Base-by-base conservation (phyloP, 371 early-diverging fungal species). In the Mortierella sp. region DNA sequence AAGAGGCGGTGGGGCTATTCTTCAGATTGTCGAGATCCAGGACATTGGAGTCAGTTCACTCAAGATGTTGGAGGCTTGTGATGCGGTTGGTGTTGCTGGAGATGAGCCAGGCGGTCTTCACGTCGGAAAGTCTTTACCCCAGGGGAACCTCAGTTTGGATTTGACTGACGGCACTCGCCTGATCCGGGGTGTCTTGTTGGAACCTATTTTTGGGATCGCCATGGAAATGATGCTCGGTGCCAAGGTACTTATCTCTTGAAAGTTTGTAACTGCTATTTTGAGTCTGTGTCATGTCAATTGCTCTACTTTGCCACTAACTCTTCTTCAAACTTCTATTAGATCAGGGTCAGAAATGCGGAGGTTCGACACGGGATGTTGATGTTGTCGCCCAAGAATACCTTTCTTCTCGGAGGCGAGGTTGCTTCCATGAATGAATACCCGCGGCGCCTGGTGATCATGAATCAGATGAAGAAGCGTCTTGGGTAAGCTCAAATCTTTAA, bases 221-320 rank as follows among this genome's bases (percentile, higher is more conserved):
- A 74, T 86, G 64, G 86, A 86, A 69, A 86, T 86, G 86, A 77
- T 82, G 69, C 76, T 86, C 11, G 86, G 86, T 19, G 82, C 82
- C 54, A 86, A 86, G 77, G 86, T 86, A 79, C 19, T n/a, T 6
- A 28, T 8, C 1, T 61, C 61, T 6, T 31, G 31, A 13, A 19
- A 31, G 5, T 64, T 31, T 69, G 26, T 21, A 37, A 16, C 50
- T 16, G 3, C 50, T 5, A 1, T 19, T 24, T 54, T n/a, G 21
- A 3, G n/a, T n/a, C n/a, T 13, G 11, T 13, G 28, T 14, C 14
- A 13, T 28, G 1, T 40, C 40, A 64, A 64, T 64, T 64, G 67
- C 67, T 21, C 3, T 64, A 16, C 67, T 37, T 64, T 64, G 67
- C 67, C 67, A 37, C 67, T 64, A 64, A 71, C 21, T 55, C 44